Conservation (phyloP, 768 basidiomycete genomes). For the Serendipita vermifera region DNA sequence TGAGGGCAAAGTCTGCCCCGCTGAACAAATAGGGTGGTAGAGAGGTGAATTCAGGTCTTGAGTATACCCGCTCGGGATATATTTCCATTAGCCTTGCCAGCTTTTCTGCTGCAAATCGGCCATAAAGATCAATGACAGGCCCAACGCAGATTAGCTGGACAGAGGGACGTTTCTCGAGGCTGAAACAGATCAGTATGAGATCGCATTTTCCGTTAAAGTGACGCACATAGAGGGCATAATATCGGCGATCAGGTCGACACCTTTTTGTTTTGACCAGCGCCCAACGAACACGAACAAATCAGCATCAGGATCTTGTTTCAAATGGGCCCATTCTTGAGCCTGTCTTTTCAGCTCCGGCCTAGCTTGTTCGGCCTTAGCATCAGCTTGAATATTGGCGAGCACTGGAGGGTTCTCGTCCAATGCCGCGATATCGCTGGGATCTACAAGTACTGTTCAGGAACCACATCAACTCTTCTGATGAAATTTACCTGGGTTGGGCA, state of each 20-base stretch:
- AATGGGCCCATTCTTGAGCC: slow-evolving; percentile 90
- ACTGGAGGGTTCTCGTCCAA: slow-evolving; percentile 66
- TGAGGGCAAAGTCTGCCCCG: slow-evolving; percentile 90
- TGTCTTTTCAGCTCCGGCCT: slow-evolving; percentile 84
- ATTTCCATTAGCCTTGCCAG: slow-evolving; percentile 86
- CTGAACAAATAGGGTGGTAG: slow-evolving; percentile 87
- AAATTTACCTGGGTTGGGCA: slow-evolving; percentile 67
- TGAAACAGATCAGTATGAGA: slow-evolving; percentile 22
- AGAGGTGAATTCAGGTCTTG: slow-evolving; percentile 94
- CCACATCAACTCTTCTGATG: not conserved
- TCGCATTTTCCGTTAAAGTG: slow-evolving; percentile 7
- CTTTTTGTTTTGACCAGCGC: slow-evolving; percentile 97
- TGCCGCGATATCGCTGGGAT: slow-evolving; percentile 88
- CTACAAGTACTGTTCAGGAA: slow-evolving; percentile 8
- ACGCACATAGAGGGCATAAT: slow-evolving; percentile 80
- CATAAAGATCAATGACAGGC: slow-evolving; percentile 90
- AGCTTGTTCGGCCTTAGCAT: slow-evolving; percentile 71
- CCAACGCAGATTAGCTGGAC: slow-evolving; percentile 85
- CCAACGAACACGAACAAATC: slow-evolving; percentile 94
- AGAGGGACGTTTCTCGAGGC: slow-evolving; percentile 70
- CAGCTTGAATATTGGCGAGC: slow-evolving; percentile 61
- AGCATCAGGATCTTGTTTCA: slow-evolving; percentile 79
- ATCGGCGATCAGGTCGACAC: slow-evolving; percentile 93
- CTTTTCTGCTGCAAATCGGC: slow-evolving; percentile 91
- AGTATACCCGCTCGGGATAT: slow-evolving; percentile 85